phyloP scores from a whole-genome alignment of 2,329 filamentous ascomycete species.

The Trichoderma sp. region DNA sequence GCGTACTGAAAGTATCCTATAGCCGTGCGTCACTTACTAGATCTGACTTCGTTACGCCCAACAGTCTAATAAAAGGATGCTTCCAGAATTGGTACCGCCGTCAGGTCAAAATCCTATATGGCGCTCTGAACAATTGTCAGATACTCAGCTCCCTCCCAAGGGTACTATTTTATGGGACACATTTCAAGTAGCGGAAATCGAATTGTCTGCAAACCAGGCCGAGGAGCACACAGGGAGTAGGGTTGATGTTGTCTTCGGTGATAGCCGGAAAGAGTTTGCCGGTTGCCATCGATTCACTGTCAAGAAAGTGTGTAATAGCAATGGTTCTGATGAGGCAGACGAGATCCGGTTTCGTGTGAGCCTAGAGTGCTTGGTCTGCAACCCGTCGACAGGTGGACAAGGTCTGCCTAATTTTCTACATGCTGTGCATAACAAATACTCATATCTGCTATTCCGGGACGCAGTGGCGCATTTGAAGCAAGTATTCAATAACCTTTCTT shows the following conservation, averaged over 20 bases:
- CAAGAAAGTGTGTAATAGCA: neutral
- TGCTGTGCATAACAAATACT: slow-evolving; percentile 1
- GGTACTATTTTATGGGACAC: slow-evolving; percentile 6
- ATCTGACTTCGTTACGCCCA: neutral
- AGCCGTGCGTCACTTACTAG: neutral
- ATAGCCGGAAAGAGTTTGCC: neutral
- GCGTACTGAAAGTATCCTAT: neutral
- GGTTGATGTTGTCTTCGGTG: slow-evolving; percentile 6
- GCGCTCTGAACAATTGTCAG: neutral
- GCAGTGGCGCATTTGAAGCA: neutral
- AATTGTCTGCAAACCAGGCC: neutral
- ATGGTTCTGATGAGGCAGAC: neutral
- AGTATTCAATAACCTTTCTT: neutral
- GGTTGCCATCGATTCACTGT: slow-evolving; percentile 11
- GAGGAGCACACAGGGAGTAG: neutral
- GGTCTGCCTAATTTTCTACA: neutral
- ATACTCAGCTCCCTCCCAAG: neutral
- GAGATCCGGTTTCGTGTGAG: neutral
- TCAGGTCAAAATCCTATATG: neutral
- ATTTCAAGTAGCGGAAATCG: slow-evolving; percentile 3
- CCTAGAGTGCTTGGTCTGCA: slow-evolving; percentile 8
- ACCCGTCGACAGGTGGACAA: neutral
- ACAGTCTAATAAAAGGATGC: neutral
- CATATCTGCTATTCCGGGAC: slow-evolving; percentile 5
- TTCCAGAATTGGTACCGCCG: neutral